Evolutionary conservation across 495 filamentous ascomycete species (phyloP), one percentile per base, ranked within the genome.

Genomic region (Cryomyces minteri): DNA sequence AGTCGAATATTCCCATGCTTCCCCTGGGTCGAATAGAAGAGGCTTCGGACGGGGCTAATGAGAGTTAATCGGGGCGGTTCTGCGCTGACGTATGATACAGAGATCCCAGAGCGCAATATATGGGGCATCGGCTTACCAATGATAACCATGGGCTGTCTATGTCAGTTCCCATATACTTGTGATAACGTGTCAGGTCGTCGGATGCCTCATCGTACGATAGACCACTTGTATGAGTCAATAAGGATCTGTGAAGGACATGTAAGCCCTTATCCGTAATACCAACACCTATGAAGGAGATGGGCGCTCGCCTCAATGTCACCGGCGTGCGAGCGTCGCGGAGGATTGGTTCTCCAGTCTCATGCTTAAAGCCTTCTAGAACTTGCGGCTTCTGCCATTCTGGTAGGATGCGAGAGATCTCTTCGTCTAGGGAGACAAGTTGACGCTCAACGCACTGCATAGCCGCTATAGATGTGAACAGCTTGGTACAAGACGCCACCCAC

Each of bases 401-500:
- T 7, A 64, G 43, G 18, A 52, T 44, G 4, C 41, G 39, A 18
- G 51, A 42, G 4, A 61, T 43, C 9, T 55, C 48, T 9, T 60
- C 61, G 39, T 64, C 61, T 1, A 62, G 48, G 4, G 32, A 45
- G 34, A 61, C 47, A 14, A 55, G 54, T 14, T 54, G 54, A 5
- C 51, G 47, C 43, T 64, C 60, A 2, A 64, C 56, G 34, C 41
- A 30, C 43, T 61, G 54, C 10, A 64, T 37, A 8, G 57, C 54
- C 9, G 54, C 47, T 31, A 64, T 58, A 9, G 53, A 51, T 6
- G 58, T 52, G 14, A 64, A 46, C 25, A 62, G 54, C 47, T 62
- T 39, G 4, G 40, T 31, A 34, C 38, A 45, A 12, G 10, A 30
- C n/a, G n/a, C n/a, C n/a, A n/a, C n/a, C n/a, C n/a, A n/a, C n/a